Percentiles rank a stretch among this genome's conserved stretches.
phyloP scores from a whole-genome alignment of 129 eudicot genomes.

The Flaveria linearis region DNA sequence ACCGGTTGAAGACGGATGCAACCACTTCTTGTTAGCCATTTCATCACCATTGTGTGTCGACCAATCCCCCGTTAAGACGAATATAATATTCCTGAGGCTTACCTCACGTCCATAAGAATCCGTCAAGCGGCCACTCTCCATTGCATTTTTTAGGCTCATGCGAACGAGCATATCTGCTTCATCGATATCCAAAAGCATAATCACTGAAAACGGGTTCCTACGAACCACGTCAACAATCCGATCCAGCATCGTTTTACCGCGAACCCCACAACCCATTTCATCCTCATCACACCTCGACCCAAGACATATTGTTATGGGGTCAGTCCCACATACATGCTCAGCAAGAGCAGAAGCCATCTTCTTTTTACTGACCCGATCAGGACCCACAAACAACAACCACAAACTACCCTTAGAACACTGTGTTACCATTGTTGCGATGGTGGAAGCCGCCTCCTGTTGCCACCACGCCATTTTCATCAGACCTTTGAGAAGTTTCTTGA shows the following conservation, averaged over 20 bases:
- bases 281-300: constrained; percentile 66
- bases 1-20: constrained; percentile 38
- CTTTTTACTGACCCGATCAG: constrained; percentile 74
- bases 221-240: constrained; percentile 79
- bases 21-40: constrained; percentile 50
- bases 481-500: constrained; percentile 86
- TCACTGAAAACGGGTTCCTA: constrained; percentile 76
- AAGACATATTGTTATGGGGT: constrained; percentile 61
- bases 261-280: constrained; percentile 52
- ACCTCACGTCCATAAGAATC: constrained; percentile 92
- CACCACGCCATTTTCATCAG: constrained; percentile 88
- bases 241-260: constrained; percentile 80
- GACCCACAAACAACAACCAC: constrained; percentile 89
- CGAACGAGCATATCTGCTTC: constrained; percentile 81
- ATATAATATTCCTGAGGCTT: constrained; percentile 74
- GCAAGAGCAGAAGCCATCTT: constrained; percentile 84
- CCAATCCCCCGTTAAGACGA: constrained; percentile 84
- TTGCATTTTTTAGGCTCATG: constrained; percentile 68
- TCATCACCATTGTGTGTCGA: constrained; percentile 37
- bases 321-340: constrained; percentile 60
- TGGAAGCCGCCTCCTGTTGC: constrained; percentile 93
- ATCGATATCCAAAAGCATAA: constrained; percentile 79
- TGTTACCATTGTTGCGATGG: constrained; percentile 63
- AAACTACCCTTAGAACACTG: constrained; percentile 51
- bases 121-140: constrained; percentile 75